These are phyloP conservation scores for Citrus hindsii DNA, from an alignment of 345 rosid species.

Conservation along the genomic window DNA sequence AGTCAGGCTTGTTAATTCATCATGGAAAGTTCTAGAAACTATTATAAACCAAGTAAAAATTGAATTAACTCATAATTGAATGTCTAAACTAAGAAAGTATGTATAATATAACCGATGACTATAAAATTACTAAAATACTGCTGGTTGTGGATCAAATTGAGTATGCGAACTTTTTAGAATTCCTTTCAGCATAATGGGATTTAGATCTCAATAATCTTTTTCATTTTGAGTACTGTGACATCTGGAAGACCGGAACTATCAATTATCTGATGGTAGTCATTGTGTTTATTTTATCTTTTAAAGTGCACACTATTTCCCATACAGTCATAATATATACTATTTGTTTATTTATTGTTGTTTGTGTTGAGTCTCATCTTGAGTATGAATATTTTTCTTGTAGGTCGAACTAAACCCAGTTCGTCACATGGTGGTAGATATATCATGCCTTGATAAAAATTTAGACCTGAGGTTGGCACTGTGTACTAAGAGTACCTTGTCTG, in stretches of 20 bases:
- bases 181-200: not conserved
- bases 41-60: too few species aligned
- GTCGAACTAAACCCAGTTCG: conserved; percentile 30
- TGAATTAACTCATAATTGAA: too few species aligned
- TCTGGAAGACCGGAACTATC: too few species aligned
- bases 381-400: conserved; percentile 12
- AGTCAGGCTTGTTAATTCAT: too few species aligned
- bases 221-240: not conserved
- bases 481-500: conserved; percentile 30
- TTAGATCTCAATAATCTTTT: not conserved
- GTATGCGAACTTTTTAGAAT: not conserved
- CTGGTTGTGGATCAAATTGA: not conserved
- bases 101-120: too few species aligned
- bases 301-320: too few species aligned
- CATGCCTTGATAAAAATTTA: conserved; percentile 39
- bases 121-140: not conserved
- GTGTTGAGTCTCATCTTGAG: not conserved
- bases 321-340: too few species aligned
- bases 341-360: not conserved
- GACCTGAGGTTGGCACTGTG: conserved; percentile 42
- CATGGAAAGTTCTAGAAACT: too few species aligned
- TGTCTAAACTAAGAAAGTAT: too few species aligned
- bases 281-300: too few species aligned
- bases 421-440: conserved; percentile 35
- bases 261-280: too few species aligned